phyloP scores from a whole-genome alignment of 768 basidiomycete species.

The Myochromella boudieri region DNA sequence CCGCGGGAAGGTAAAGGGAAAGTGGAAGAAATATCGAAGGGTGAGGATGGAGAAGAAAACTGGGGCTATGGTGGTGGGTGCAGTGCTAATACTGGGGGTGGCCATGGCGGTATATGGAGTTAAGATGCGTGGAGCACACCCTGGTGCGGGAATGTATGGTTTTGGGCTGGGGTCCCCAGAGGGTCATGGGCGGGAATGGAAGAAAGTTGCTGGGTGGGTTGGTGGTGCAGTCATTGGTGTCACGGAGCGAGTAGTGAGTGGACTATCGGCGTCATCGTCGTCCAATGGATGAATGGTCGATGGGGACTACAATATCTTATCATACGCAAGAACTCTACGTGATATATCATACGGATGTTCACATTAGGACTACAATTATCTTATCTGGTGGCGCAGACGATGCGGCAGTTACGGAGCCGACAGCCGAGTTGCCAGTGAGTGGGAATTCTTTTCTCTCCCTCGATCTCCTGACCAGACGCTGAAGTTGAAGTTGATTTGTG shows the following conservation, averaged over 20 bases:
- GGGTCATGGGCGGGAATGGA: conserved; percentile 26
- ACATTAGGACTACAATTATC: no score
- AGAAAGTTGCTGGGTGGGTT: conserved; percentile 27
- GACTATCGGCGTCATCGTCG: conserved; percentile 1
- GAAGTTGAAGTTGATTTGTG: no score
- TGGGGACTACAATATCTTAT: no score
- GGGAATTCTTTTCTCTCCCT: no score
- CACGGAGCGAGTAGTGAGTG: conserved; percentile 19
- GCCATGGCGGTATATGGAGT: conserved; percentile 64
- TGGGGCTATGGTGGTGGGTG: conserved; percentile 57
- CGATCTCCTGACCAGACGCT: no score
- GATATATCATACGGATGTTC: no score
- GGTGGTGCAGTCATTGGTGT: conserved; percentile 25
- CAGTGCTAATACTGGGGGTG: conserved; percentile 67
- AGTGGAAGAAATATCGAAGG: conserved; percentile 17
- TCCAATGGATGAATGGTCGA: neutral
- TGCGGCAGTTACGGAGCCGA: no score
- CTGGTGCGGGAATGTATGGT: conserved; percentile 14
- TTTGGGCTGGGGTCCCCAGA: conserved; percentile 17
- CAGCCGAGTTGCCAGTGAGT: no score
- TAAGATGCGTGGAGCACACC: conserved; percentile 24
- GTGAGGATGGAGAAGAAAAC: conserved; percentile 35
- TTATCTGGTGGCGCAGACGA: no score
- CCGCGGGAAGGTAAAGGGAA: conserved; percentile 19
- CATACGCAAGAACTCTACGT: no score